These are phyloP conservation scores for Kwoniella dejecticola DNA, from an alignment of 768 basidiomycete species.

Conservation along the genomic window DNA sequence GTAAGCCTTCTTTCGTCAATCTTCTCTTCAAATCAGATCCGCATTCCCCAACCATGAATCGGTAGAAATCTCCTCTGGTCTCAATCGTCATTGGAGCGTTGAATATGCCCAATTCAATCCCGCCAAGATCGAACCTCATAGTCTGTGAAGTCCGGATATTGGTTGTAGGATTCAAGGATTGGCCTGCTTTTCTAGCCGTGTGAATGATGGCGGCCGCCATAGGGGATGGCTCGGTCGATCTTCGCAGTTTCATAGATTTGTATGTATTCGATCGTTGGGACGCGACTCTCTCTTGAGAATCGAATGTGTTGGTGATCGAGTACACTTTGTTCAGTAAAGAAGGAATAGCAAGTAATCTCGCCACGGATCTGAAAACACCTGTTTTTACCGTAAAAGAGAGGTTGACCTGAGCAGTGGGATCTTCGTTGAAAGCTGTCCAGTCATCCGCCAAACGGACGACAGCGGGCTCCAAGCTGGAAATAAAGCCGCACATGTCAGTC, in stretches of 20 bases:
- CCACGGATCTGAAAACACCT: conserved; percentile 46
- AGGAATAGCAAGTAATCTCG: conserved; percentile 47
- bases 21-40: conserved; percentile 36
- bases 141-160: conserved; percentile 37
- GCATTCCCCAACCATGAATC: conserved; percentile 42
- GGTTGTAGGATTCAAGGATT: not conserved
- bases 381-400: conserved; percentile 51
- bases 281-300: conserved; percentile 41
- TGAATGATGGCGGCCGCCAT: conserved; percentile 46
- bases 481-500: not conserved
- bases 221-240: conserved; percentile 39
- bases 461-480: conserved; percentile 41
- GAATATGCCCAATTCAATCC: conserved; percentile 48
- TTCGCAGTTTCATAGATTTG: conserved; percentile 29
- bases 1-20: conserved; percentile 22
- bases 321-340: conserved; percentile 41
- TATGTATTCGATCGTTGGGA: conserved; percentile 44
- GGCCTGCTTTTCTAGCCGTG: conserved; percentile 32
- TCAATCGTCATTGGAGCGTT: conserved; percentile 28
- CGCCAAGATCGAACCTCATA: conserved; percentile 42
- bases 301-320: conserved; percentile 33
- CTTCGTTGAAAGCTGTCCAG: conserved; percentile 39
- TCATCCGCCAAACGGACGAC: conserved; percentile 49
- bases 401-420: conserved; percentile 28
- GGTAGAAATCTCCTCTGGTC: conserved; percentile 39